Percentiles rank a stretch among this genome's conserved stretches.
Evolutionary conservation across 345 rosid species (phyloP).

Genomic region (Mallotus nudiflorus): DNA sequence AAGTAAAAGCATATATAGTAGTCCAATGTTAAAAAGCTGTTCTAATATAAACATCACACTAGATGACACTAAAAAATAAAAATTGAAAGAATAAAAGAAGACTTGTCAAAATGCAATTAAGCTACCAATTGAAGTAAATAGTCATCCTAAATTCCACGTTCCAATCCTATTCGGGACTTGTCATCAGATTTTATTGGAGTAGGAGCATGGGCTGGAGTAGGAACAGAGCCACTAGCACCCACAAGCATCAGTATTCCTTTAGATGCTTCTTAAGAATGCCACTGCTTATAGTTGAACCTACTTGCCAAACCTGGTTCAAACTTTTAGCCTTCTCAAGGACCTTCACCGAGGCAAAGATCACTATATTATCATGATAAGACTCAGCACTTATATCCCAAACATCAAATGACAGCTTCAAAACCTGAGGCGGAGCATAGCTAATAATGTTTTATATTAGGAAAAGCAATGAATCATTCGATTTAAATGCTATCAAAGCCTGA

Average conservation of each 20-base stretch:
- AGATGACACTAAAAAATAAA: not conserved
- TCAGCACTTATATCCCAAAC: constrained; percentile 23
- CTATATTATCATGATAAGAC: constrained; percentile 4
- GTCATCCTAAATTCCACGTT: not conserved
- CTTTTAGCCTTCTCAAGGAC: constrained; percentile 3
- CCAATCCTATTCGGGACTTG: not conserved
- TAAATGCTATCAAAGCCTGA: constrained; percentile 16
- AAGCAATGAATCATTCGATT: not conserved
- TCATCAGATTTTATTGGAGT: not conserved
- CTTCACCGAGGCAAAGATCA: constrained; percentile 18
- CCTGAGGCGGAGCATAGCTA: not conserved
- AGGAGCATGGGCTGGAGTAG: too few species aligned
- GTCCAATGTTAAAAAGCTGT: too few species aligned
- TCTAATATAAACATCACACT: too few species aligned
- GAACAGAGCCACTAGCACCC: not conserved
- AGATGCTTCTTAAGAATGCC: constrained; percentile 4
- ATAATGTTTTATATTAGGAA: constrained; percentile 7
- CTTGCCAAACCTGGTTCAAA: constrained; percentile 27
- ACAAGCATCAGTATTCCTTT: not conserved
- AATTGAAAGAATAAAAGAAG: not conserved
- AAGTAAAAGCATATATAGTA: too few species aligned
- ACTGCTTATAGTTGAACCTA: not conserved
- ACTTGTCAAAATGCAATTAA: not conserved
- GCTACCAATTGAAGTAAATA: not conserved
- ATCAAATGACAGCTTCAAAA: constrained; percentile 3